phyloP scores from a whole-genome alignment of 1,284 basidiomycete genomes.

The Psilocybe mexicana region DNA sequence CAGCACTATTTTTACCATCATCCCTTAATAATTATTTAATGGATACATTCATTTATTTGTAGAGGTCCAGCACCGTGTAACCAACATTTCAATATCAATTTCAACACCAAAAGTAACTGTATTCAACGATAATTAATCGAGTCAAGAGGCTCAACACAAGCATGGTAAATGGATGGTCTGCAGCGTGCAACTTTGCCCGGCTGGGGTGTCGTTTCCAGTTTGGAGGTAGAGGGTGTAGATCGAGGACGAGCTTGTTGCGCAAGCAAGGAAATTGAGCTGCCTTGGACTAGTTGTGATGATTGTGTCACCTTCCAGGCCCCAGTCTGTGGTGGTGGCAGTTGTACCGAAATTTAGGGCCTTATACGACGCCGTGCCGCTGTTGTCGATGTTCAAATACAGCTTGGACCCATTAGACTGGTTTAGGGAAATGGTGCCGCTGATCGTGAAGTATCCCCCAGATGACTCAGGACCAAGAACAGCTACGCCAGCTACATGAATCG shows the following conservation, averaged over 20 bases:
- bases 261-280: conserved; percentile 59
- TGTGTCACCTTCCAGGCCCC: conserved; percentile 61
- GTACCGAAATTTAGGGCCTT: conserved; percentile 47
- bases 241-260: conserved; percentile 41
- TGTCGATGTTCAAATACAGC: conserved; percentile 51
- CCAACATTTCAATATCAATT: too few relatives aligned
- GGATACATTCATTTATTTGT: too few relatives aligned
- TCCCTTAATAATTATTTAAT: too few relatives aligned
- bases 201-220: conserved; percentile 50
- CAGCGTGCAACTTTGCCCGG: conserved; percentile 44
- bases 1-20: too few relatives aligned
- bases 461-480: conserved; percentile 56
- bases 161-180: conserved; percentile 55
- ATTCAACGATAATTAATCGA: too few relatives aligned
- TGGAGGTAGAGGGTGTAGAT: conserved; percentile 53
- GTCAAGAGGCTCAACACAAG: conserved; percentile 39
- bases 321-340: conserved; percentile 52
- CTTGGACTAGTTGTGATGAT: conserved; percentile 54
- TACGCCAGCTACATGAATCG: conserved; percentile 36
- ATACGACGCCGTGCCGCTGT: conserved; percentile 46
- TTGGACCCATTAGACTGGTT: conserved; percentile 41
- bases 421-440: conserved; percentile 48
- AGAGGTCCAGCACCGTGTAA: too few relatives aligned
- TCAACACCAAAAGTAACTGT: too few relatives aligned
- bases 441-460: conserved; percentile 52